Percentiles rank a stretch among this genome's conserved stretches.
Conservation (phyloP, 345 rosid species). For the Balakata baccata region DNA sequence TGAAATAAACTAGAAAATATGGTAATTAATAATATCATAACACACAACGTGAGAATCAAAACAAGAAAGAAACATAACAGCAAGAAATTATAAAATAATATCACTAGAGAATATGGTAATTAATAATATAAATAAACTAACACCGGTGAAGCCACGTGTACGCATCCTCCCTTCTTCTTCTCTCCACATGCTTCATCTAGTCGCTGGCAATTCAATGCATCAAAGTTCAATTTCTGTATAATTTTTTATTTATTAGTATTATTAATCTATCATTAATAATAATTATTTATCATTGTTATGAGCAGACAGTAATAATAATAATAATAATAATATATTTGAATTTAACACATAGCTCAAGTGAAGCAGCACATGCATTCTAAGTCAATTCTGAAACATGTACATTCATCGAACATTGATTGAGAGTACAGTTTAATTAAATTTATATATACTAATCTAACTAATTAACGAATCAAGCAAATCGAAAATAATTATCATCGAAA, state of each 20-base stretch:
- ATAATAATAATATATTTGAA: background rate
- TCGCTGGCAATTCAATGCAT: slow-evolving; percentile 35
- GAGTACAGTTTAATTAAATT: background rate
- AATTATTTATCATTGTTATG: too few species aligned
- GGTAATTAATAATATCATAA: too few species aligned
- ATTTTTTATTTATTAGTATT: background rate
- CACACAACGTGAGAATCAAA: slow-evolving; percentile 12
- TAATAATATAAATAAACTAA: too few species aligned
- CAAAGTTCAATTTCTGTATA: slow-evolving; percentile 5
- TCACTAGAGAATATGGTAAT: background rate
- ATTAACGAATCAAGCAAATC: background rate
- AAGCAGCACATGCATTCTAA: slow-evolving; percentile 18
- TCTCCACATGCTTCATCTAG: slow-evolving; percentile 23
- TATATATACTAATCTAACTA: background rate
- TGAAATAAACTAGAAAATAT: too few species aligned
- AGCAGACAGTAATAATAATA: too few species aligned
- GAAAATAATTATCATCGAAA: slow-evolving; percentile 6
- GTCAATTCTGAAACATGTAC: slow-evolving; percentile 24
- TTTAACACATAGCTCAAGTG: background rate
- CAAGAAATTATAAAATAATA: background rate
- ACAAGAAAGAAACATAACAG: background rate
- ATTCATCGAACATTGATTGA: slow-evolving; percentile 35
- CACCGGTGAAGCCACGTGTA: background rate
- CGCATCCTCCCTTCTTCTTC: background rate
- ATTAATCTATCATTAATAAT: background rate